These are phyloP conservation scores for Exophiala sp. DNA, from an alignment of 2,329 filamentous ascomycete genomes.

Conservation along the genomic window DNA sequence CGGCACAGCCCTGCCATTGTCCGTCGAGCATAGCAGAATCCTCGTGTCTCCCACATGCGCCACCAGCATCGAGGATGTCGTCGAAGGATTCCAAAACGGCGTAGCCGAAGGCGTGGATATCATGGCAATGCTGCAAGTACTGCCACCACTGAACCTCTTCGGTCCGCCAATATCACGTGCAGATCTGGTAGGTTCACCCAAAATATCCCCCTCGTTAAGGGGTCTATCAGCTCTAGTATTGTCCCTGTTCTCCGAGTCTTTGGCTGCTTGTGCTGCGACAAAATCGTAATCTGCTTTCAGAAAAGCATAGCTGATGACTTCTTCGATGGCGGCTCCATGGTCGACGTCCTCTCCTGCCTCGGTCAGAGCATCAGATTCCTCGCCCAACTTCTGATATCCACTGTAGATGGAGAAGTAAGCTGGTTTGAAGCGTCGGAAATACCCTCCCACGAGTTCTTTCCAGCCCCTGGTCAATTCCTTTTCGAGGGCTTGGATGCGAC, in stretches of 20 bases:
- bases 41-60: conserved; percentile 94
- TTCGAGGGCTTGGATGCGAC: conserved; percentile 66
- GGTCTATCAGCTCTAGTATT: conserved; percentile 68
- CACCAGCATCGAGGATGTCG: conserved; percentile 76
- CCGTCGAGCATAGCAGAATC: conserved; percentile 82
- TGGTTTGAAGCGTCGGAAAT: conserved; percentile 87
- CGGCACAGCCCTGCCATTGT: conserved; percentile 73
- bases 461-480: conserved; percentile 70
- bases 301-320: conserved; percentile 83
- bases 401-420: conserved; percentile 62
- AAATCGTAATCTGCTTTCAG: conserved; percentile 93
- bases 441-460: conserved; percentile 82
- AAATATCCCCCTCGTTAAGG: conserved; percentile 78
- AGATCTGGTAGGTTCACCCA: conserved; percentile 59
- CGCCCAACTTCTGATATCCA: conserved; percentile 32
- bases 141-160: conserved; percentile 81
- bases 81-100: conserved; percentile 91
- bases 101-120: conserved; percentile 88
- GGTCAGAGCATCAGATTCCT: conserved; percentile 30
- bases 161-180: conserved; percentile 61
- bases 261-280: conserved; percentile 79
- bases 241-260: conserved; percentile 63
- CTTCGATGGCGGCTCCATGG: conserved; percentile 42
- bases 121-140: conserved; percentile 82
- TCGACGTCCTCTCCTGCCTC: conserved; percentile 31